These are phyloP conservation scores for Umbellularia californica DNA, from an alignment of 164 flowering plant species.

Conservation along the genomic window DNA sequence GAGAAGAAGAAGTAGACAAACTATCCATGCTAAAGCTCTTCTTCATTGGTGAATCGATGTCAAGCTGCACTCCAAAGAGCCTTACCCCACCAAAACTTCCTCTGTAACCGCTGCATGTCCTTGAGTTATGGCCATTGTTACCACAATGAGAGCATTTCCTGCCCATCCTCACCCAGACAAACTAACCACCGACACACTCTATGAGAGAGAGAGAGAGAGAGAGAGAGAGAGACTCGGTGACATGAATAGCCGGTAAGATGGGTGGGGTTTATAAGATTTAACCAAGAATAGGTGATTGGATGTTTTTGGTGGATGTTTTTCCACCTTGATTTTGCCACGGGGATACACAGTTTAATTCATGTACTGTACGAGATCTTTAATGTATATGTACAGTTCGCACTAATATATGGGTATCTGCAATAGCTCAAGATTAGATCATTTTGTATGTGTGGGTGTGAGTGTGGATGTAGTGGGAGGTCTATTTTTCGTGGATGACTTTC, in stretches of 20 bases:
- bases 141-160: constrained; percentile 90
- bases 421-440: too few species aligned
- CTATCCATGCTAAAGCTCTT: constrained; percentile 69
- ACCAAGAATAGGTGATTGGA: constrained; percentile 40
- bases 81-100: constrained; percentile 31
- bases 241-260: constrained; percentile 19
- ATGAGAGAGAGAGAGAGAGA: neutral
- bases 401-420: too few species aligned
- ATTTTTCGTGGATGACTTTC: neutral
- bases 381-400: neutral
- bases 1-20: constrained; percentile 33
- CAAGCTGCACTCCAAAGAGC: constrained; percentile 80
- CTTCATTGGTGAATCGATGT: constrained; percentile 38
- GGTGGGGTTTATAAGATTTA: constrained; percentile 37
- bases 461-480: neutral
- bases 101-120: constrained; percentile 50
- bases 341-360: neutral
- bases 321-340: constrained; percentile 17
- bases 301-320: constrained; percentile 33
- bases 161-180: constrained; percentile 46
- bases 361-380: neutral
- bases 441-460: neutral
- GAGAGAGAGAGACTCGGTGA: neutral
- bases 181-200: constrained; percentile 1
- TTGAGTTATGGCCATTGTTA: constrained; percentile 75